Percentiles rank a stretch among this genome's conserved stretches.
These are phyloP conservation scores for Cytospora chrysosperma DNA, from an alignment of 2,329 filamentous ascomycete species.

Conservation along the genomic window DNA sequence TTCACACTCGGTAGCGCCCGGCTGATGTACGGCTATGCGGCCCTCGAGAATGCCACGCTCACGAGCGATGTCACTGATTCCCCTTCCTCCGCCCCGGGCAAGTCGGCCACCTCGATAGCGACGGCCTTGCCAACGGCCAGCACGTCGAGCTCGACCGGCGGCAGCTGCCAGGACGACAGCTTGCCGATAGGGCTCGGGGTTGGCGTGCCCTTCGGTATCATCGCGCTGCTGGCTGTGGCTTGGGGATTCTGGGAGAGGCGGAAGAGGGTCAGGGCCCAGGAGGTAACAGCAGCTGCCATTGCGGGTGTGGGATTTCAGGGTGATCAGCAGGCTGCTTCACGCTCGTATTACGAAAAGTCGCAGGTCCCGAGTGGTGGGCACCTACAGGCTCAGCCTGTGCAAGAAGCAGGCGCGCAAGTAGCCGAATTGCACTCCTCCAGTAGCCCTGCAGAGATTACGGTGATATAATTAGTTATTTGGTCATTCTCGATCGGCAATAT, in stretches of 20 bases:
- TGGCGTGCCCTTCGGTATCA: neutral
- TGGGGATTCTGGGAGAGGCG: neutral
- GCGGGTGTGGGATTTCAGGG: neutral
- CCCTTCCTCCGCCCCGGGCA: neutral
- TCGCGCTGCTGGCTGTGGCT: neutral
- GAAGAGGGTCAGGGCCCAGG: neutral
- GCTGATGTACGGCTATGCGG: neutral
- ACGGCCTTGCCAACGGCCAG: neutral
- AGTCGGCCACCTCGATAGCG: neutral
- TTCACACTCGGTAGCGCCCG: neutral
- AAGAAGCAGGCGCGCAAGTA: neutral
- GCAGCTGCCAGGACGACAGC: neutral
- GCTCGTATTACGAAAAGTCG: neutral
- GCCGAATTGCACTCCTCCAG: neutral
- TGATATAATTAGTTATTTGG: too few species aligned
- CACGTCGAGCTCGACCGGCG: neutral
- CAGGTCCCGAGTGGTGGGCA: neutral
- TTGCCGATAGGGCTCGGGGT: neutral
- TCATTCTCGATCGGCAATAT: too few species aligned
- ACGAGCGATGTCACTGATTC: neutral
- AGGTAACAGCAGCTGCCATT: too few species aligned
- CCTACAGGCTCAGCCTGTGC: neutral
- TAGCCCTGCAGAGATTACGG: neutral
- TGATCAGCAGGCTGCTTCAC: neutral
- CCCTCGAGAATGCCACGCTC: neutral